Evolutionary conservation across 169 alveolate genomes (phyloP), one percentile per base, ranked within the genome.

Genomic region (Eimeria falciformis): DNA sequence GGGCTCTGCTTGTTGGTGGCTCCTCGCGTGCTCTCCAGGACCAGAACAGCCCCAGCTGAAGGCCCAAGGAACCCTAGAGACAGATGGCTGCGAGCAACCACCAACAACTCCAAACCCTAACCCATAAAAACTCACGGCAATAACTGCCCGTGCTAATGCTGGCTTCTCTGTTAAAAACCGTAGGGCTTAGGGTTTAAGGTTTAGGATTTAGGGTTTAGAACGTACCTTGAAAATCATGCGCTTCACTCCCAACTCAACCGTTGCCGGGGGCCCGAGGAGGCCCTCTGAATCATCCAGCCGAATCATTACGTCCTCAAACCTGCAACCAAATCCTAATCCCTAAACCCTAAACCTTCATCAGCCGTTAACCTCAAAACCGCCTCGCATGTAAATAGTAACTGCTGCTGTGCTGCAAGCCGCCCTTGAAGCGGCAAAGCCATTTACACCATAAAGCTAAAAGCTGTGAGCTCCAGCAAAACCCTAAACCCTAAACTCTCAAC

Each of bases 301-400:
- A 25, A 77, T 77, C 86, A 23, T 77, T 2, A 77, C 86, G 66
- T 77, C 66, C 47, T 77, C 86, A 47, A 77, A 66, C 66, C 86
- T 77, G 86, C 33, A 46, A 0, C 50, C 25, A 77, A 77, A 77
- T 50, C 66, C 68, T 47, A 75, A 47, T 23, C 86, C 86, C 86
- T 77, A 47, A 77, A 45, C 68, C 68, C 66, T 77, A 40, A 71
- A 71, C 68, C 86, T 14, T 50, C 62, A 11, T 14, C 7, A 50
- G 7, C 7, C 14, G 14, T 50, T 50, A 7, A 50, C 62, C n/a
- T 50, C 62, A 68, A 33, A 68, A 25, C 5, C 47, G 7, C 62
- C n/a, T 14, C 62, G n/a, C n/a, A n/a, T n/a, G n/a, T n/a, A n/a
- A n/a, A n/a, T n/a, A n/a, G n/a, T n/a, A n/a, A n/a, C n/a, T n/a